Base-by-base conservation (phyloP, 306 rosid genomes). In the Pyrus communis region DNA sequence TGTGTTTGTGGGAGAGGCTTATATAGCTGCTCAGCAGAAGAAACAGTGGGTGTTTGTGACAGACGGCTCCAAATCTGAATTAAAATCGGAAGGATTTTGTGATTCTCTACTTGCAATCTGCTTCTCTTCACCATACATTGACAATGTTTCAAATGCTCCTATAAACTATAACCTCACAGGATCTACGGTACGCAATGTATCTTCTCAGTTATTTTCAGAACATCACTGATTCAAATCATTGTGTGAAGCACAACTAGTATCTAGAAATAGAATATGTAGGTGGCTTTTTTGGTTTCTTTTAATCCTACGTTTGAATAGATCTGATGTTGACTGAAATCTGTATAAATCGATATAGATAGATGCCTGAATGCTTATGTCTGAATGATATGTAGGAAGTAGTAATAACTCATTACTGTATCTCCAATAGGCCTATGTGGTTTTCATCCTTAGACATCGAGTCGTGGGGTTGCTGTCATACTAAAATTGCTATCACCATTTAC, bases 31-130 rank as follows among this genome's bases (percentile, higher is more conserved):
- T 70, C 88, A 85, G 61, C 93, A 87, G 74, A 89, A 77, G 85
- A 92, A 84, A 83, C 98, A 94, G 78, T 92, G 97, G 98, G 82
- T 89, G 80, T 94, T 90, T 75, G 96, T 90, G 80, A 83, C 95
- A 71, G 97, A 90, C 85, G 90, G 90, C 83, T 90, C 96, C 78
- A 77, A 64, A 75, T 68, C 77, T 64, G 90, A 82, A 73, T 79
- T 79, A 79, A 78, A 70, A 46, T 75, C 88, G 4, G 88, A 85
- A 68, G 79, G 86, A 61, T 59, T 79, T 62, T 73, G 71, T 25
- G 77, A 82, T 80, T 84, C 85, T 58, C 75, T 92, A 84, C 96
- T 94, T 73, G 98, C 97, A 83, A 90, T 94, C 76, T 85, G 89
- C 85, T 94, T 92, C 87, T 85, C 86, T 83, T 83, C 95, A 45